Evolutionary conservation across 1,284 basidiomycete genomes (phyloP).

Genomic region (Tremellales sp.): DNA sequence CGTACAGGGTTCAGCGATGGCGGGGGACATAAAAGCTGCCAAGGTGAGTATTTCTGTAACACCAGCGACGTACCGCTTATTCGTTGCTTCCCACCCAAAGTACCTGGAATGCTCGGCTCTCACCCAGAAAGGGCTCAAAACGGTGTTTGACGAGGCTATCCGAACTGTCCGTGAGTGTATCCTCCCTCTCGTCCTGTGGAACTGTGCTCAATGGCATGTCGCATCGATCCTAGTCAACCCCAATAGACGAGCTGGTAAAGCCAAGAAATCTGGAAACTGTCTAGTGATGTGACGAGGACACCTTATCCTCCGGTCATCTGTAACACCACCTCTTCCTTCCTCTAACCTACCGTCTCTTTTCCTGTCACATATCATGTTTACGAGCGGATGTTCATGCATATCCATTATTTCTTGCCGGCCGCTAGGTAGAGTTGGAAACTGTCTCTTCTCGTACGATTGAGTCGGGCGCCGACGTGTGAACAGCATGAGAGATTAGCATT

Average conservation of each 20-base stretch:
- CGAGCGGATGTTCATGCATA: too few relatives aligned
- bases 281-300: slow-evolving; percentile 46
- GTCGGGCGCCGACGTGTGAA: too few relatives aligned
- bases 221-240: slow-evolving; percentile 36
- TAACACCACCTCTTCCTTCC: too few relatives aligned
- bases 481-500: too few relatives aligned
- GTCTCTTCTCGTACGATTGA: too few relatives aligned
- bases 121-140: slow-evolving; percentile 96
- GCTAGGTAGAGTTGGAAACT: too few relatives aligned
- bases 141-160: slow-evolving; percentile 95
- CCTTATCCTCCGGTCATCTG: too few relatives aligned
- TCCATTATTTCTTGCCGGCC: too few relatives aligned
- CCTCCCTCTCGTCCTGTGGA: neutral
- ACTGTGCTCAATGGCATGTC: neutral
- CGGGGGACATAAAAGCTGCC: slow-evolving; percentile 68
- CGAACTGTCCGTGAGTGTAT: slow-evolving; percentile 65
- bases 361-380: too few relatives aligned
- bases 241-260: slow-evolving; percentile 39
- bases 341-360: too few relatives aligned
- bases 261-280: slow-evolving; percentile 37
- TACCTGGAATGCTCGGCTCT: slow-evolving; percentile 59
- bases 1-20: slow-evolving; percentile 79
- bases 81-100: slow-evolving; percentile 15
- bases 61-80: slow-evolving; percentile 1
- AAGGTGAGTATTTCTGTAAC: slow-evolving; percentile 25